Percentiles rank a stretch among this genome's conserved stretches.
phyloP scores from a whole-genome alignment of 176 grass and related monocot genomes.

The Hordeum vulgare region MorexV3_pseudomolecules_assembly NC_058522.1:510460505-510461004 shows the following conservation, averaged over 20 bases:
- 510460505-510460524: background rate
- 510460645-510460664: constrained; percentile 11
- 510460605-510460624: constrained; percentile 10
- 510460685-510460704: constrained; percentile 19
- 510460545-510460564: constrained; percentile 1
- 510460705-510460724: constrained; percentile 27
- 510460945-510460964: background rate
- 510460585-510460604: background rate
- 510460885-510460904: background rate
- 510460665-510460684: constrained; percentile 27
- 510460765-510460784: constrained; percentile 5
- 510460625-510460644: constrained; percentile 30
- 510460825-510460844: background rate
- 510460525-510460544: constrained; percentile 21
- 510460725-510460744: constrained; percentile 13
- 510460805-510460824: constrained; percentile 24
- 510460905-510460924: background rate
- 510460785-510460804: background rate
- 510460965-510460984: constrained; percentile 1
- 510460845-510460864: background rate
- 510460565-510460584: constrained; percentile 1
- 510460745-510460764: constrained; percentile 18
- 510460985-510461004: background rate
- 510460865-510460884: background rate
- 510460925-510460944: background rate